phyloP scores from a whole-genome alignment of 192 early-diverging fungal species.

The Radiomyces spectabilis region DNA sequence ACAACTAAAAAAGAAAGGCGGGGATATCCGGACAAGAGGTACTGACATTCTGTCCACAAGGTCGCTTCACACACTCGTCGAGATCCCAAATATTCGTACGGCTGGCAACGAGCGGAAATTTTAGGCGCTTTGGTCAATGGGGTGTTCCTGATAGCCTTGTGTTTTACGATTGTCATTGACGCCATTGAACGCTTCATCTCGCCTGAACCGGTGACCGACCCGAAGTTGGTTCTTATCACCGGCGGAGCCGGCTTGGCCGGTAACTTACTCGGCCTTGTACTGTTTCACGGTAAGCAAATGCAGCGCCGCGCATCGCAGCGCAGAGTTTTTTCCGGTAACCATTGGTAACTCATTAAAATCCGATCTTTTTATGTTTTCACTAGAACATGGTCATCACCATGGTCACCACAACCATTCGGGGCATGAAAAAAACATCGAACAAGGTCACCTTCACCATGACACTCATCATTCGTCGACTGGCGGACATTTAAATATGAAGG shows the following conservation, averaged over 20 bases:
- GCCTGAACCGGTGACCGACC: conserved; percentile 61
- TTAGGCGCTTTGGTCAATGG: conserved; percentile 91
- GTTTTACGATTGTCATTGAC: conserved; percentile 83
- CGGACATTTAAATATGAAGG: conserved; percentile 47
- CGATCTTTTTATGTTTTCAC: background rate
- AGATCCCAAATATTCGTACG: conserved; percentile 70
- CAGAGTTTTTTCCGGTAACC: background rate
- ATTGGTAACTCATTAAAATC: background rate
- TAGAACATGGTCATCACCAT: conserved; percentile 27
- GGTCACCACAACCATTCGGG: conserved; percentile 21
- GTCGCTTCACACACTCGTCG: conserved; percentile 53
- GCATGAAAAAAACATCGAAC: background rate
- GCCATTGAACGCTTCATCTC: conserved; percentile 76
- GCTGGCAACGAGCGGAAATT: conserved; percentile 87
- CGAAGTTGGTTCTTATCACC: conserved; percentile 68
- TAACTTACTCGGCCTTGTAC: conserved; percentile 73
- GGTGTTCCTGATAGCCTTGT: conserved; percentile 84
- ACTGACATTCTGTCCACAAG: no score
- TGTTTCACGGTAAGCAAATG: conserved; percentile 63
- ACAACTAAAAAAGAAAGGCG: no score
- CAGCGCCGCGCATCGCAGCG: background rate
- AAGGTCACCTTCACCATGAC: conserved; percentile 15
- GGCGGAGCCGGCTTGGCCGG: conserved; percentile 68
- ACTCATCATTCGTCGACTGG: conserved; percentile 6
- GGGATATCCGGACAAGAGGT: no score